Evolutionary conservation across 2,329 filamentous ascomycete species (phyloP).

Genomic region (Fusarium solani-melongenae): DNA sequence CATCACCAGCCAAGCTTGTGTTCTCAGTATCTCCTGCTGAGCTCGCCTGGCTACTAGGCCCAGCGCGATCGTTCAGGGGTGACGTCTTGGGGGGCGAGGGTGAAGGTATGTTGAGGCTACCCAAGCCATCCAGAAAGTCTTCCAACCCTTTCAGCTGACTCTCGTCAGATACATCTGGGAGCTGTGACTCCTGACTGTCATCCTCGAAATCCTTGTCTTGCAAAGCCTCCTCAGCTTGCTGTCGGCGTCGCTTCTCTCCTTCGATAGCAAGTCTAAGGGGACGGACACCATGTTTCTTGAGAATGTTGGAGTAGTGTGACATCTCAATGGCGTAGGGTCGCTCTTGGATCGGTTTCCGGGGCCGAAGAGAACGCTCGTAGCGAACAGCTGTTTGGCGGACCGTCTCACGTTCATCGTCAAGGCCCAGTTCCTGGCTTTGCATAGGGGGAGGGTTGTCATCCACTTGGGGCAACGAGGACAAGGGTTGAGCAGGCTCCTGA

Average conservation of each 20-base stretch:
- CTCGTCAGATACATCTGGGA: conserved; percentile 48
- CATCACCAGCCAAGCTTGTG: conserved; percentile 52
- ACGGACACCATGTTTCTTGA: conserved; percentile 66
- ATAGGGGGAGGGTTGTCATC: not conserved
- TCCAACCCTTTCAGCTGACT: conserved; percentile 45
- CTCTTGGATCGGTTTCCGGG: conserved; percentile 70
- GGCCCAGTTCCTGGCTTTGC: conserved; percentile 31
- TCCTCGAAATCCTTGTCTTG: conserved; percentile 65
- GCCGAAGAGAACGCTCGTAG: conserved; percentile 63
- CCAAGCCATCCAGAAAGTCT: conserved; percentile 28
- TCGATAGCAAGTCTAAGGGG: conserved; percentile 58
- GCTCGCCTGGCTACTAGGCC: conserved; percentile 49
- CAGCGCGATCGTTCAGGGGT: conserved; percentile 36
- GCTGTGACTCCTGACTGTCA: conserved; percentile 58
- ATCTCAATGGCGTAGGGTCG: conserved; percentile 69
- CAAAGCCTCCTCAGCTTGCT: conserved; percentile 58
- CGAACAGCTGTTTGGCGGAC: conserved; percentile 45
- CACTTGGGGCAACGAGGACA: not conserved
- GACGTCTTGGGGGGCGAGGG: conserved; percentile 47
- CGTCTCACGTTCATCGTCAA: conserved; percentile 34
- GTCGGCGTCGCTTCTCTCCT: conserved; percentile 42
- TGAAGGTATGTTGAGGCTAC: conserved; percentile 39
- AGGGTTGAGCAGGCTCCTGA: not conserved
- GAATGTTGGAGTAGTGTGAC: conserved; percentile 62
- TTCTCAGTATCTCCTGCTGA: conserved; percentile 50